Base-by-base conservation (phyloP, 169 alveolate species). In the Plasmodium knowlesi region DNA sequence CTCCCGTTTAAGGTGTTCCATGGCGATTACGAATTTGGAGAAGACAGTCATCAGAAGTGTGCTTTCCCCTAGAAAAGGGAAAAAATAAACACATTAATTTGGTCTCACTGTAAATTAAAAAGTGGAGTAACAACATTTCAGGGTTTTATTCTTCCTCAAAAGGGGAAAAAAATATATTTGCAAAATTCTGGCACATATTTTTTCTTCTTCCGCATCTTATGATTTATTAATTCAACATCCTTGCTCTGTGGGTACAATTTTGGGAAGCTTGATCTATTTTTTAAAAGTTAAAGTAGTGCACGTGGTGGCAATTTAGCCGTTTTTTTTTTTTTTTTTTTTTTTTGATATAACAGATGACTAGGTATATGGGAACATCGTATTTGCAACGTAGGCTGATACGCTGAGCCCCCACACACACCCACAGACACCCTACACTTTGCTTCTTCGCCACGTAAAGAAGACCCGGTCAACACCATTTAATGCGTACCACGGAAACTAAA, bases 151-250 rank as follows among this genome's bases (percentile, higher is more conserved):
- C 76, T 67, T 22, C 76, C 34, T 30, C 50, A 14, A n/a, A 79
- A 79, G 54, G 84, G 50, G 70, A n/a, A 79, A 25, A 79, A n/a
- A 19, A 79, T 79, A 79, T 37, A 28, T 30, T 79, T 41, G 70
- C 76, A 67, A 67, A 22, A 67, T 43, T 39, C n/a, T 1, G 70
- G 30, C 32, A 22, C 43, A 41, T 79, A 41, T 78, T n/a, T 79
- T 16, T 79, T 8, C 43, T 8, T 41, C 28, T 34, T 5, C 30
- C 22, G 43, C 67, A 19, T n/a, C 43, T 39, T 9, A 78, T 41
- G 84, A 78, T 39, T 78, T 78, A 78, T 19, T 41, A 41, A 16
- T n/a, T 37, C 84, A 78, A 9, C 53, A 41, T 78, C 53, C n/a
- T n/a, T n/a, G n/a, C n/a, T n/a, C n/a, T n/a, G n/a, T n/a, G n/a